Base-by-base conservation (phyloP, 805 yeast genomes). In the Spathaspora boniae region DNA sequence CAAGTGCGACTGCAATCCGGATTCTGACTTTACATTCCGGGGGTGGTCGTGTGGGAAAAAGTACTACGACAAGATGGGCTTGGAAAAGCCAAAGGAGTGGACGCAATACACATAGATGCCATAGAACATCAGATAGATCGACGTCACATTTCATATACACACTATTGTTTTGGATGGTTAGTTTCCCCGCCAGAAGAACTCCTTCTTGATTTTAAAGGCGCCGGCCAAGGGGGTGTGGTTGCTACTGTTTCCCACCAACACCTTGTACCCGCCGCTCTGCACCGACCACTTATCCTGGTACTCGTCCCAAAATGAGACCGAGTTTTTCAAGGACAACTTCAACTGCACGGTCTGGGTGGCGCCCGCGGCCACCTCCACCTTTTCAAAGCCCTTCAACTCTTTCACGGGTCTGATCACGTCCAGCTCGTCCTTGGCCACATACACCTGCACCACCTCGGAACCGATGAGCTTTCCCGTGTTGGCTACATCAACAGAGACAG, bases 1-100 rank as follows among this genome's bases (percentile, higher is more conserved):
- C 48, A 80, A 71, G 47, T 88, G 96, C 70, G 67, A 73, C 41
- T 87, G 96, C 62, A 69, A 80, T 46, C 82, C 83, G 36, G 61
- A 65, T n/a, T 76, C 78, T 5, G 94, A 85, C 61, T 80, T 85
- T 65, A 80, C 91, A 84, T 55, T 50, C n/a, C 16, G 56, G 28
- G 58, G 58, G 6, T 57, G 56, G 42, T 50, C 58, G 4, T 57
- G 63, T 39, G 65, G 67, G 22, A 56, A 43, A 33, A 44, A 46
- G 38, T 62, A 53, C 43, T 55, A 51, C 38, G 58, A 60, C 3
- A 58, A 48, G n/a, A 58, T 53, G 58, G 47, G 46, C 12, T 26
- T 53, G 37, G 47, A 51, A 28, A 59, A 47, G 40, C 68, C 68
- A 4, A 41, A 31, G 15, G 60, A 56, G 36, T 60, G 65, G 66